A percentile compares a stretch with the other conserved stretches of the same genome.
Evolutionary conservation across 129 eudicot genomes (phyloP).

Genomic region (Escallonia herrerae): DNA sequence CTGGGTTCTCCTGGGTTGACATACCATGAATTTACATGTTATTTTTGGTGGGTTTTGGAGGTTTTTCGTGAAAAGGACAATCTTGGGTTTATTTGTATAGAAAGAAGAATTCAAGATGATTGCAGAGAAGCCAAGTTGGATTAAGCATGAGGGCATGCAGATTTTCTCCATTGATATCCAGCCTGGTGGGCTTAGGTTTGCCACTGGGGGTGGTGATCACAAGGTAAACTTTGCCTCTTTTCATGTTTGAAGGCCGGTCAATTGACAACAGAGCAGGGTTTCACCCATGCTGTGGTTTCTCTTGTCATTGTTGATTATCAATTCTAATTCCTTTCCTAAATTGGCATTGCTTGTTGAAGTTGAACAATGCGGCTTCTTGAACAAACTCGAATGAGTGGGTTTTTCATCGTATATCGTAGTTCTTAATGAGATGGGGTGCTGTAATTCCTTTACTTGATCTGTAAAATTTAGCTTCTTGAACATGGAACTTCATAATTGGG

Average conservation of each 20-base stretch:
- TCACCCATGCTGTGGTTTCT: too few species aligned
- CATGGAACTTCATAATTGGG: too few species aligned
- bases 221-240: conserved; percentile 45
- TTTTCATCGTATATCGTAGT: too few species aligned
- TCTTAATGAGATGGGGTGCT: too few species aligned
- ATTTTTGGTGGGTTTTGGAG: conserved; percentile 9
- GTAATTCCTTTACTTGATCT: too few species aligned
- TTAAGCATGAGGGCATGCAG: conserved; percentile 93
- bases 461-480: too few species aligned
- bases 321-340: too few species aligned
- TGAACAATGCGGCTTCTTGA: too few species aligned
- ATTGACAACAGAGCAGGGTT: too few species aligned
- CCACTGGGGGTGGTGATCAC: conserved; percentile 99
- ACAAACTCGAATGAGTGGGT: too few species aligned
- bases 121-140: conserved; percentile 91
- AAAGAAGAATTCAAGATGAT: conserved; percentile 45
- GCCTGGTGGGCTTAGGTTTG: conserved; percentile 97
- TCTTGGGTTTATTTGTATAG: conserved; percentile 3
- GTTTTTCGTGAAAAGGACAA: conserved; percentile 2
- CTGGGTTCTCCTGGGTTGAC: not conserved
- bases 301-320: too few species aligned
- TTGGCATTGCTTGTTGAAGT: too few species aligned
- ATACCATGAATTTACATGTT: conserved; percentile 4
- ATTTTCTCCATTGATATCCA: conserved; percentile 97
- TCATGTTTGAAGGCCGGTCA: not conserved